Evolutionary conservation across 768 basidiomycete genomes (phyloP).

Genomic region (Leccinum aurantiacum): DNA sequence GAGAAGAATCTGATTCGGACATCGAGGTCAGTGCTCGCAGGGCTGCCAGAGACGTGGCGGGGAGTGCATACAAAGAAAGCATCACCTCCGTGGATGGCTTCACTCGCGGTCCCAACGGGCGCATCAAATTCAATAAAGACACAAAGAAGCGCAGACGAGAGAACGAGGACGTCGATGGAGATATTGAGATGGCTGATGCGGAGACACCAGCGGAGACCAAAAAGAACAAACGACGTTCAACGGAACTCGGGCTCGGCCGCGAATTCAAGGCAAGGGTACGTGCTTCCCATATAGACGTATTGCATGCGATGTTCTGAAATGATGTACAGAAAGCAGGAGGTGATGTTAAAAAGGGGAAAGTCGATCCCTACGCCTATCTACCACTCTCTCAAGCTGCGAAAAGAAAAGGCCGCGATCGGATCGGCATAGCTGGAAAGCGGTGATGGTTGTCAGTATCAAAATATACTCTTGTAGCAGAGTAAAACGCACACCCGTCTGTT

Average conservation of each 20-base stretch:
- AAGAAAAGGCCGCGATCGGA: conserved; percentile 45
- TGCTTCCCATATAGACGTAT: conserved; percentile 7
- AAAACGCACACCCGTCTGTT: conserved; percentile 12
- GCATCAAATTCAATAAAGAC: conserved; percentile 94
- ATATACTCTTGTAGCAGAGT: background rate
- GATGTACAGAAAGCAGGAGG: conserved; percentile 82
- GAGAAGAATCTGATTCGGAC: conserved; percentile 52
- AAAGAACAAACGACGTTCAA: conserved; percentile 53
- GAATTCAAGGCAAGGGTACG: conserved; percentile 96
- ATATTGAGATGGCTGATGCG: conserved; percentile 76
- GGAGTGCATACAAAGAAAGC: conserved; percentile 81
- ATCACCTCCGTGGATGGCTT: conserved; percentile 88
- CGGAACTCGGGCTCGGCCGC: conserved; percentile 62
- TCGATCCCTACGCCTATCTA: conserved; percentile 94
- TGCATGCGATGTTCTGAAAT: conserved; percentile 7
- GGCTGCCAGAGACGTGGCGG: conserved; percentile 55
- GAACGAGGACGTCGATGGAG: conserved; percentile 56
- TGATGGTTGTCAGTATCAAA: conserved; percentile 30
- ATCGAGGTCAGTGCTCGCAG: conserved; percentile 40
- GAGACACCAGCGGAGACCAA: conserved; percentile 43
- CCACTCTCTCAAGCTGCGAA: conserved; percentile 82
- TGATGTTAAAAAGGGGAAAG: conserved; percentile 81
- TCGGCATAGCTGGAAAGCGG: conserved; percentile 65
- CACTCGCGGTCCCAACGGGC: conserved; percentile 78
- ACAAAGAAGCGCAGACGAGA: conserved; percentile 89